These are phyloP conservation scores for Raphanus raphanistrum DNA, from an alignment of 345 rosid genomes.

Conservation along the genomic window DNA sequence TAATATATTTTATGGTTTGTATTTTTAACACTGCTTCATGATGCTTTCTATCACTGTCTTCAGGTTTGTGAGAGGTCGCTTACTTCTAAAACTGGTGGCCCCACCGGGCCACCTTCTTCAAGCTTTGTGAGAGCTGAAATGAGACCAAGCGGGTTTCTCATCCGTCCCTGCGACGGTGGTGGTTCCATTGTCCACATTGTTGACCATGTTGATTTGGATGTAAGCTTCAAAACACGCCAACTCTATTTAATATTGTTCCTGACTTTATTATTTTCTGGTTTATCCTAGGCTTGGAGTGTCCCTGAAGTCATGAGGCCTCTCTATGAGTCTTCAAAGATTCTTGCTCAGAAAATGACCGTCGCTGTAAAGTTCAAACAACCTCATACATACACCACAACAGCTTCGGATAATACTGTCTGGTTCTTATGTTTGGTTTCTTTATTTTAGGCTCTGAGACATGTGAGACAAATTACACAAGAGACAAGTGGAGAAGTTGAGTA, in stretches of 20 bases:
- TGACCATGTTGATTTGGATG: conserved; percentile 95
- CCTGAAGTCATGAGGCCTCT: conserved; percentile 97
- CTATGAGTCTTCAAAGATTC: conserved; percentile 90
- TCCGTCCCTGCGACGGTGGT: conserved; percentile 96
- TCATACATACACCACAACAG: background rate
- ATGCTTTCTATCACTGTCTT: conserved; percentile 7
- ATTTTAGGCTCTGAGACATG: conserved; percentile 76
- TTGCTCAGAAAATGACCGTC: conserved; percentile 90
- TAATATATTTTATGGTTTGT: background rate
- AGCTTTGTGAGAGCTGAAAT: conserved; percentile 88
- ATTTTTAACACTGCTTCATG: background rate
- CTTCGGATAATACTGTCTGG: background rate
- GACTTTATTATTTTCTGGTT: background rate
- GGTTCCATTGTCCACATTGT: conserved; percentile 93
- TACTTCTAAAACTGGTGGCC: conserved; percentile 80
- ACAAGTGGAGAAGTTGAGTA: conserved; percentile 89
- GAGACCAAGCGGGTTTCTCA: conserved; percentile 89
- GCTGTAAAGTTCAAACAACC: conserved; percentile 56
- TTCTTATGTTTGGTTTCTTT: background rate
- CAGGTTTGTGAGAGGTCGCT: conserved; percentile 97
- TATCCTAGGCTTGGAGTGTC: conserved; percentile 73
- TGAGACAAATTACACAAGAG: conserved; percentile 90
- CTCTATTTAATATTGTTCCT: background rate
- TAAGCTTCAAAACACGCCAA: conserved; percentile 40
- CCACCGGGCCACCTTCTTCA: conserved; percentile 71